These are phyloP conservation scores for Lasiosphaeria hispida DNA, from an alignment of 495 filamentous ascomycete genomes.

Conservation along the genomic window DNA sequence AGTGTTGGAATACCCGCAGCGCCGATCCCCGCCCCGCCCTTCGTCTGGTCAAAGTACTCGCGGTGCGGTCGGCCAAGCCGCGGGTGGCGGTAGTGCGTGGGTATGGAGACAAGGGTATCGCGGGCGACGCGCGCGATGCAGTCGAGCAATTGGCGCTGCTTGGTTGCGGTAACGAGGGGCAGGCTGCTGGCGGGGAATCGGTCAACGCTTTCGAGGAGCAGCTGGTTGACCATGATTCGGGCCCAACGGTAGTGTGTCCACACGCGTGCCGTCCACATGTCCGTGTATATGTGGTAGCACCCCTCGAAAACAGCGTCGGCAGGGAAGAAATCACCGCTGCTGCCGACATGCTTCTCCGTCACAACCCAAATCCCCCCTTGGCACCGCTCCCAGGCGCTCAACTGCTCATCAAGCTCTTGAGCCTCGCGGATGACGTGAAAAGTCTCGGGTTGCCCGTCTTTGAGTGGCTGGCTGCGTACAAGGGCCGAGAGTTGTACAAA, in stretches of 20 bases:
- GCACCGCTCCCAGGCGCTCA: constrained; percentile 33
- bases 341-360: constrained; percentile 17
- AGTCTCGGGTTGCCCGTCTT: constrained; percentile 33
- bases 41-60: constrained; percentile 33
- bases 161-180: constrained; percentile 33
- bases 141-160: constrained; percentile 32
- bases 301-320: constrained; percentile 50
- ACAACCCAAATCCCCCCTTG: constrained; percentile 33
- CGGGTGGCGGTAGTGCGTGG: constrained; percentile 48
- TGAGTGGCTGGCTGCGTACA: constrained; percentile 26
- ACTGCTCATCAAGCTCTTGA: constrained; percentile 32
- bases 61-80: constrained; percentile 25
- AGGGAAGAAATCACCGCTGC: constrained; percentile 28
- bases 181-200: constrained; percentile 35
- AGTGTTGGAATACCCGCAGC: constrained; percentile 42
- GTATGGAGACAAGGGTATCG: constrained; percentile 42
- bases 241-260: constrained; percentile 66
- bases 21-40: constrained; percentile 40
- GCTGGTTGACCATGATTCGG: constrained; percentile 56
- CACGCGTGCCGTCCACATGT: constrained; percentile 54
- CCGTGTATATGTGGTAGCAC: constrained; percentile 58
- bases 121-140: constrained; percentile 34
- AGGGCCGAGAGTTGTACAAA: constrained; percentile 34
- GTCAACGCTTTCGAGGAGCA: constrained; percentile 39
- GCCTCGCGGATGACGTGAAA: constrained; percentile 30